Base-by-base conservation (phyloP, 805 yeast species). In the Saccharomycopsis fibuligera region DNA sequence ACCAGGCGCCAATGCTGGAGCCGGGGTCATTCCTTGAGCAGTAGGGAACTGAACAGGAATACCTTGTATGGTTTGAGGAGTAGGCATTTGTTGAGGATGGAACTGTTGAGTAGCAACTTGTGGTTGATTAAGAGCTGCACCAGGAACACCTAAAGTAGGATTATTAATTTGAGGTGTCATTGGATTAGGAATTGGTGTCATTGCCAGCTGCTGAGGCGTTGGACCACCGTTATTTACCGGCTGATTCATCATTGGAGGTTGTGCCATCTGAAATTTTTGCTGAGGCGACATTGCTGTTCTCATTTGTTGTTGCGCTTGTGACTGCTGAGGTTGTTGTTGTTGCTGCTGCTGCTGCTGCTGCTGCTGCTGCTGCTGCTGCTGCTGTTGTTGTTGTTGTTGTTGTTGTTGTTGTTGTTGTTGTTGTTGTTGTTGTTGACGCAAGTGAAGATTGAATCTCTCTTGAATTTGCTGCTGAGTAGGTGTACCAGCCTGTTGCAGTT, bases 181-280 rank as follows among this genome's bases (percentile, higher is more conserved):
- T 6, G 49, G 49, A 19, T 44, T 25, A 10, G 41, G 47, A 24
- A 45, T 25, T 5, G 49, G 49, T 4, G 49, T 46, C 44, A 47
- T 47, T 4, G 46, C 4, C 17, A 19, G 24, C 14, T 23, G 41
- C 8, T 36, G 19, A 25, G 41, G 41, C 17, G 16, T 21, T 25
- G 16, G 29, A 5, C 39, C 29, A 8, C 27, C 37, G 35, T 22
- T 45, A 22, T 42, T 42, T 10, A 27, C 29, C 41, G 25, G 17
- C 22, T 44, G 48, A 30, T 45, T 39, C 47, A 47, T 42, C 33
- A 41, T 23, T 19, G 42, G 46, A 5, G 35, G 5, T 24, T 41
- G 44, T 12, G 35, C 14, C 30, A 30, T 24, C 10, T 33, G 37
- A 16, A 45, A 38, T 10, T 14, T 19, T 21, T 37, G 48, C 25